Percentiles rank a stretch among this genome's conserved stretches.
Conservation (phyloP, 164 flowering plant species). For the Chimonanthus praecox region DNA sequence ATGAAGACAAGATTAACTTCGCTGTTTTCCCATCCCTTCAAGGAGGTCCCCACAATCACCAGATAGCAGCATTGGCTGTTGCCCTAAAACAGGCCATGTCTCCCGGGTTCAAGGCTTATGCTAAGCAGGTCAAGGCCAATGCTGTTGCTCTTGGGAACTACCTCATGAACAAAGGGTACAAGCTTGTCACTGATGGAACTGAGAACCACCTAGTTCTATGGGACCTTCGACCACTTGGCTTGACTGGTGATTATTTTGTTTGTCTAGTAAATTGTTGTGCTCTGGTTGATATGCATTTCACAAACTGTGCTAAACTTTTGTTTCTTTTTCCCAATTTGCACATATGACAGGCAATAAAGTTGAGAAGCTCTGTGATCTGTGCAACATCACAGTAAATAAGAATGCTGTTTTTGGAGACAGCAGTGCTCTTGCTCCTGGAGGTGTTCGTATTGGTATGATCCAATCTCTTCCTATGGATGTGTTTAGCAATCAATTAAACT, state of each 20-base stretch:
- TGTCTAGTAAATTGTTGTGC: background rate
- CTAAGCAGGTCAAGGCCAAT: conserved; percentile 92
- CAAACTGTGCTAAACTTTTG: too few species aligned
- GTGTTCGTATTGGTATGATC: conserved; percentile 33
- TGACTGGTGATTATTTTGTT: conserved; percentile 57
- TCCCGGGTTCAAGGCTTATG: conserved; percentile 95
- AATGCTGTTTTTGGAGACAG: conserved; percentile 75
- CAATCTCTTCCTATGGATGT: background rate
- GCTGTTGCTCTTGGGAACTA: conserved; percentile 89
- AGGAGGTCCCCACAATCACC: conserved; percentile 99
- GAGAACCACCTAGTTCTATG: conserved; percentile 97
- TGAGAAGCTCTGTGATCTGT: conserved; percentile 74
- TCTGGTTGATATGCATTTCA: background rate
- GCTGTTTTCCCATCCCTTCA: conserved; percentile 96
- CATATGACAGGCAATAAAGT: conserved; percentile 49
- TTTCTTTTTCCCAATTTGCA: too few species aligned
- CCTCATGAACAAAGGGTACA: conserved; percentile 88
- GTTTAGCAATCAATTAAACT: too few species aligned
- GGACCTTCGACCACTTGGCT: conserved; percentile 99
- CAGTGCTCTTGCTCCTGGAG: conserved; percentile 72
- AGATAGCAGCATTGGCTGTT: conserved; percentile 95
- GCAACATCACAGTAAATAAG: conserved; percentile 62
- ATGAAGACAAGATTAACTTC: conserved; percentile 93
- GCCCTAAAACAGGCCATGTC: conserved; percentile 76
- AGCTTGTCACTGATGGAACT: conserved; percentile 88